Conservation (phyloP, 2,329 filamentous ascomycete genomes). For the Zopfia rhizophila region DNA sequence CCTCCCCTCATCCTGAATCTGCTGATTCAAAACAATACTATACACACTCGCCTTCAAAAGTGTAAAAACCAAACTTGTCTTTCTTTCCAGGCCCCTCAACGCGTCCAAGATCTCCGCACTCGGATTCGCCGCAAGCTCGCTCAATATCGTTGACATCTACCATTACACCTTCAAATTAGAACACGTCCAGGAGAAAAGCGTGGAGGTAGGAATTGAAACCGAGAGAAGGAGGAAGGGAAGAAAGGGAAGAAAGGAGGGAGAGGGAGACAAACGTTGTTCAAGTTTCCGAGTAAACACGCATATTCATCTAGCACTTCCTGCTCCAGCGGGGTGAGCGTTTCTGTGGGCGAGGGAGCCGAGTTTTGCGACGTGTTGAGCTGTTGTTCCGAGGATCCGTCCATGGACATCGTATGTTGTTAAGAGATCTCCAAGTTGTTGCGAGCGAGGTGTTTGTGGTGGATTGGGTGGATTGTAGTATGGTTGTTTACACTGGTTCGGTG, state of each 20-base stretch:
- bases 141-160: conserved; percentile 68
- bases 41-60: conserved; percentile 98
- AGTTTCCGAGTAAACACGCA: conserved; percentile 83
- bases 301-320: conserved; percentile 97
- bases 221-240: conserved; percentile 3
- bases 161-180: background rate
- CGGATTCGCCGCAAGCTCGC: conserved; percentile 71
- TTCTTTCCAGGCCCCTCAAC: conserved; percentile 87
- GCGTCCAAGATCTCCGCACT: conserved; percentile 83
- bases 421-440: no score
- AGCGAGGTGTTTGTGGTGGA: no score
- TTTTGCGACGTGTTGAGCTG: conserved; percentile 30
- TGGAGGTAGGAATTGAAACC: conserved; percentile 6
- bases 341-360: conserved; percentile 22
- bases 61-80: conserved; percentile 94
- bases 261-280: conserved; percentile 76
- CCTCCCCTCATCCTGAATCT: conserved; percentile 59
- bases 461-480: no score
- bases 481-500: no score
- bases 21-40: conserved; percentile 97
- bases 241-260: conserved; percentile 7
- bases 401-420: no score
- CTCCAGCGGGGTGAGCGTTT: conserved; percentile 77
- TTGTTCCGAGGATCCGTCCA: conserved; percentile 13
- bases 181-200: conserved; percentile 3